A percentile compares a stretch with the other conserved stretches of the same genome.
phyloP scores from a whole-genome alignment of 2,329 filamentous ascomycete species.

The Epichloe glyceriae region DNA sequence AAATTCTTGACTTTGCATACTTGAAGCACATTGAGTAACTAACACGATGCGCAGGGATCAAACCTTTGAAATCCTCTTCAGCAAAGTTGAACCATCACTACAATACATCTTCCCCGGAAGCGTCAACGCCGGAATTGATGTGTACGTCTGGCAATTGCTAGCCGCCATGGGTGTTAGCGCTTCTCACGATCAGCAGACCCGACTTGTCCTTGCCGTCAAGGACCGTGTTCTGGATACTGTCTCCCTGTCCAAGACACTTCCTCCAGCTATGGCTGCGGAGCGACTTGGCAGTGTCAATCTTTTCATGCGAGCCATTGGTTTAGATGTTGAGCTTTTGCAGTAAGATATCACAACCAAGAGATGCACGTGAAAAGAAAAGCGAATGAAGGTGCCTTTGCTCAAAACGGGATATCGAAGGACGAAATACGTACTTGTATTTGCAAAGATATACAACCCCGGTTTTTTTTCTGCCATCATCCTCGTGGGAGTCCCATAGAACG shows the following conservation, averaged over 20 bases:
- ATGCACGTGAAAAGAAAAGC: background rate
- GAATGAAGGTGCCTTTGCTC: constrained; percentile 3
- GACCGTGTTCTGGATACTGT: constrained; percentile 97
- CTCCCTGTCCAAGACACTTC: constrained; percentile 73
- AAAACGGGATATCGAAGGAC: background rate
- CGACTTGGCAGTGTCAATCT: constrained; percentile 87
- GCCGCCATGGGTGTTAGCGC: constrained; percentile 91
- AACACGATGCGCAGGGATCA: constrained; percentile 41
- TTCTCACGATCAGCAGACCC: constrained; percentile 86
- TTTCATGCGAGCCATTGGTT: constrained; percentile 97
- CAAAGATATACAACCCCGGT: background rate
- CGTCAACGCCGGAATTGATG: constrained; percentile 82
- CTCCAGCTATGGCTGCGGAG: constrained; percentile 70
- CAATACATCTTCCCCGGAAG: constrained; percentile 80
- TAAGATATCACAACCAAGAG: constrained; percentile 11
- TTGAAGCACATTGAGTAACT: constrained; percentile 10
- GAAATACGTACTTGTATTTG: constrained; percentile 1
- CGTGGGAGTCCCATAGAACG: background rate
- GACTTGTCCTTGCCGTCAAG: constrained; percentile 89
- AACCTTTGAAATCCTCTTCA: constrained; percentile 79
- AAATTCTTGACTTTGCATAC: background rate
- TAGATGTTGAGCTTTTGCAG: constrained; percentile 71
- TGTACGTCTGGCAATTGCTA: constrained; percentile 96
- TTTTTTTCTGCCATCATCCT: background rate
- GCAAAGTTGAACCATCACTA: constrained; percentile 70